A percentile compares a stretch with the other conserved stretches of the same genome.
Conservation (phyloP, 495 filamentous ascomycete genomes). For the Hypomontagnella monticulosa region DNA sequence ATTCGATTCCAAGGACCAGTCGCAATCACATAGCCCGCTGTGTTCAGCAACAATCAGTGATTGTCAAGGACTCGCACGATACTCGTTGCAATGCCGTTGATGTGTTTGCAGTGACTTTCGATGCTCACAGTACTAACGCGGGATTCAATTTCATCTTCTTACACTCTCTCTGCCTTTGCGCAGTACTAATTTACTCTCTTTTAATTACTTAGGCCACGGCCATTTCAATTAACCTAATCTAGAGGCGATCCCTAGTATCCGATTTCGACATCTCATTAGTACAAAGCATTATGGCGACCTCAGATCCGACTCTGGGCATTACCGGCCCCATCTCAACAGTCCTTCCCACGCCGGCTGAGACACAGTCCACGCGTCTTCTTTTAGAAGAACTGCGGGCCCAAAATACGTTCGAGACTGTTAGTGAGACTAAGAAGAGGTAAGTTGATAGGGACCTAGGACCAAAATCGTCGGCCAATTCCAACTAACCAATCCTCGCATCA, state of each 20-base stretch:
- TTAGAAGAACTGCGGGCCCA: slow-evolving; percentile 83
- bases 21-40: not conserved
- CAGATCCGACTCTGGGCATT: slow-evolving; percentile 70
- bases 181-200: slow-evolving; percentile 8
- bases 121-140: slow-evolving; percentile 20
- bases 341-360: slow-evolving; percentile 78
- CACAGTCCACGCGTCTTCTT: slow-evolving; percentile 77
- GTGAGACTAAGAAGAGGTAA: slow-evolving; percentile 83
- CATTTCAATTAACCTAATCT: not conserved
- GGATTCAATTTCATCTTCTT: slow-evolving; percentile 1
- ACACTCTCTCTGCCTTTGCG: slow-evolving; percentile 6
- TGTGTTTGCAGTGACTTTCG: slow-evolving; percentile 24
- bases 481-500: slow-evolving; percentile 22
- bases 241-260: not conserved
- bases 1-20: slow-evolving; percentile 5
- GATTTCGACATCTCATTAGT: not conserved
- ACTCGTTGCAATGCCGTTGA: slow-evolving; percentile 21
- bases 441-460: slow-evolving; percentile 11
- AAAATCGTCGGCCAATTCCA: not conserved
- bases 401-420: slow-evolving; percentile 85
- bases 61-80: not conserved
- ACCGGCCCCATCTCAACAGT: slow-evolving; percentile 83
- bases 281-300: slow-evolving; percentile 29
- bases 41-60: not conserved
- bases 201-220: slow-evolving; percentile 4